These are phyloP conservation scores for Candida rishiriensis DNA, from an alignment of 805 yeast species.

Conservation along the genomic window DNA sequence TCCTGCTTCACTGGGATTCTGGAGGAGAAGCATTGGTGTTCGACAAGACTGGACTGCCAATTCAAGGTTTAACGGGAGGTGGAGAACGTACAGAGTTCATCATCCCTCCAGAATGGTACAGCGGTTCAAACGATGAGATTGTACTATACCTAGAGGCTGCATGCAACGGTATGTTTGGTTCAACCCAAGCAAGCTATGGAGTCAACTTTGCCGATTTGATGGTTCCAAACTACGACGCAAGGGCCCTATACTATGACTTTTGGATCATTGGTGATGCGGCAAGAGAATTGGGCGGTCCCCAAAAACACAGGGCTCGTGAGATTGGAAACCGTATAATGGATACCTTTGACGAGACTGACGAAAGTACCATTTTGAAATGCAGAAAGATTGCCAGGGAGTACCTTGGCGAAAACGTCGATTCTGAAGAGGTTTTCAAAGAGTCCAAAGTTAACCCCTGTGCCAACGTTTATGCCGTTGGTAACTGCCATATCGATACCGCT, in stretches of 20 bases:
- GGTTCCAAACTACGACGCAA: slow-evolving; percentile 75
- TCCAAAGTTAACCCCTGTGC: slow-evolving; percentile 32
- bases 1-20: slow-evolving; percentile 80
- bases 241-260: slow-evolving; percentile 73
- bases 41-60: slow-evolving; percentile 57
- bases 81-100: slow-evolving; percentile 74
- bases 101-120: slow-evolving; percentile 52
- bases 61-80: slow-evolving; percentile 84
- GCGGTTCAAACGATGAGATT: slow-evolving; percentile 41
- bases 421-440: slow-evolving; percentile 57
- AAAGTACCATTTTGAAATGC: slow-evolving; percentile 52
- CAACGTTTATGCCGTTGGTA: slow-evolving; percentile 82
- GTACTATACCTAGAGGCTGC: slow-evolving; percentile 81
- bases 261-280: slow-evolving; percentile 91
- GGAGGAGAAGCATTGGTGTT: slow-evolving; percentile 83
- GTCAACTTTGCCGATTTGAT: slow-evolving; percentile 71
- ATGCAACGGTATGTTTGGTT: slow-evolving; percentile 89
- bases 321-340: slow-evolving; percentile 82
- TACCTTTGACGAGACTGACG: slow-evolving; percentile 69
- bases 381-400: slow-evolving; percentile 59
- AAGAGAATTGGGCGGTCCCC: slow-evolving; percentile 79
- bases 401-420: slow-evolving; percentile 63
- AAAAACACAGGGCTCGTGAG: slow-evolving; percentile 76
- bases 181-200: slow-evolving; percentile 58
- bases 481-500: slow-evolving; percentile 96